phyloP scores from a whole-genome alignment of 768 basidiomycete genomes.

The Pisolithus tinctorius region DNA sequence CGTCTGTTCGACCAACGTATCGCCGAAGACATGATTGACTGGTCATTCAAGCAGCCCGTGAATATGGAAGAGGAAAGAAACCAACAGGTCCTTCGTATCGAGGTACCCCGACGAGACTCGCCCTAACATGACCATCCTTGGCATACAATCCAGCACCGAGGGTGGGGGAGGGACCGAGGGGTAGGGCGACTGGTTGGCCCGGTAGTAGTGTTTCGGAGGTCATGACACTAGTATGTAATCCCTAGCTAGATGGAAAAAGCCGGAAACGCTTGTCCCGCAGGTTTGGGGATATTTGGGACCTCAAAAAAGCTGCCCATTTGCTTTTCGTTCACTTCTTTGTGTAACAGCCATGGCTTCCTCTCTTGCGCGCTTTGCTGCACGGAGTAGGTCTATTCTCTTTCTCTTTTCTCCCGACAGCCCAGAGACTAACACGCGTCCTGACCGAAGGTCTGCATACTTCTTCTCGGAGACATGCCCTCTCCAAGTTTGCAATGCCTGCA shows the following conservation, averaged over 20 bases:
- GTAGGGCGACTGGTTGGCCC: constrained; percentile 66
- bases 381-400: constrained; percentile 41
- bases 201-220: constrained; percentile 47
- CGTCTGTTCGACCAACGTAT: constrained; percentile 34
- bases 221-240: constrained; percentile 16
- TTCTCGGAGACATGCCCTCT: constrained; percentile 66
- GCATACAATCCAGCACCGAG: constrained; percentile 63
- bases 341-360: constrained; percentile 48
- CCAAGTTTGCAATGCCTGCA: constrained; percentile 92
- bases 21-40: background rate
- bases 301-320: constrained; percentile 22
- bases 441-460: constrained; percentile 69
- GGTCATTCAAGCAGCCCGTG: constrained; percentile 13
- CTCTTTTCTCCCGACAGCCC: background rate
- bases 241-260: constrained; percentile 7
- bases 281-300: constrained; percentile 25
- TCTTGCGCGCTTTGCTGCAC: constrained; percentile 57
- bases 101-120: constrained; percentile 65
- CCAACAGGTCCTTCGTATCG: constrained; percentile 60
- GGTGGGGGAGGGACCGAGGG: constrained; percentile 47
- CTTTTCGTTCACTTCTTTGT: constrained; percentile 15
- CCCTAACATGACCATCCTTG: constrained; percentile 56
- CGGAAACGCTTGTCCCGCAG: constrained; percentile 13
- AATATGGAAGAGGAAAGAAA: constrained; percentile 25
- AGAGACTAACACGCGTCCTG: constrained; percentile 1